Evolutionary conservation across 805 yeast species (phyloP).

Genomic region (Ogataea degrootiae): DNA sequence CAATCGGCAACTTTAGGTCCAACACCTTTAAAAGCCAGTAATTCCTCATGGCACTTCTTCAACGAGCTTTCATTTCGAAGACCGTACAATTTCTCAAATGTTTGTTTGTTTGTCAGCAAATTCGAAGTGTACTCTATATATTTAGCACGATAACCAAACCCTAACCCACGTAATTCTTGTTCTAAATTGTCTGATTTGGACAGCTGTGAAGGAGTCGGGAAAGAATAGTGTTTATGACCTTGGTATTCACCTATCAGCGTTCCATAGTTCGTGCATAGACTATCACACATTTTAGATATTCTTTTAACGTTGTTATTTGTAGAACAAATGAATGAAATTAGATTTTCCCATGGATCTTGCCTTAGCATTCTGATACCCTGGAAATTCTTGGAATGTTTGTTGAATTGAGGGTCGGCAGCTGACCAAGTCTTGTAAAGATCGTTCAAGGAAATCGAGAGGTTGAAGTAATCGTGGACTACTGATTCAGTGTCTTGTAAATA

Average conservation of each 20-base stretch:
- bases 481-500: conserved; percentile 31
- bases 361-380: conserved; percentile 78
- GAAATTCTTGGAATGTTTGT: conserved; percentile 32
- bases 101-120: conserved; percentile 39
- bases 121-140: conserved; percentile 76
- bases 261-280: conserved; percentile 69
- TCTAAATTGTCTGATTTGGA: conserved; percentile 26
- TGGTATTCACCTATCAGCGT: conserved; percentile 46
- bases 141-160: conserved; percentile 91
- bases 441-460: conserved; percentile 50
- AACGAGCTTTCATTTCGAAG: conserved; percentile 33
- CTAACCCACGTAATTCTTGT: conserved; percentile 40
- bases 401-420: conserved; percentile 46
- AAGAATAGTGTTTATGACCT: conserved; percentile 57
- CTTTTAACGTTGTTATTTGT: conserved; percentile 94
- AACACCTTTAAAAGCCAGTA: conserved; percentile 74
- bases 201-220: conserved; percentile 64
- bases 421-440: conserved; percentile 62
- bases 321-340: conserved; percentile 87
- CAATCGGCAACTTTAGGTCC: conserved; percentile 99
- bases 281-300: conserved; percentile 88
- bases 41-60: conserved; percentile 47
- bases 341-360: conserved; percentile 97
- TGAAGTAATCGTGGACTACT: conserved; percentile 64
- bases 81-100: conserved; percentile 32